Base-by-base conservation (phyloP, 768 basidiomycete species). In the Obba rivulosa region DNA sequence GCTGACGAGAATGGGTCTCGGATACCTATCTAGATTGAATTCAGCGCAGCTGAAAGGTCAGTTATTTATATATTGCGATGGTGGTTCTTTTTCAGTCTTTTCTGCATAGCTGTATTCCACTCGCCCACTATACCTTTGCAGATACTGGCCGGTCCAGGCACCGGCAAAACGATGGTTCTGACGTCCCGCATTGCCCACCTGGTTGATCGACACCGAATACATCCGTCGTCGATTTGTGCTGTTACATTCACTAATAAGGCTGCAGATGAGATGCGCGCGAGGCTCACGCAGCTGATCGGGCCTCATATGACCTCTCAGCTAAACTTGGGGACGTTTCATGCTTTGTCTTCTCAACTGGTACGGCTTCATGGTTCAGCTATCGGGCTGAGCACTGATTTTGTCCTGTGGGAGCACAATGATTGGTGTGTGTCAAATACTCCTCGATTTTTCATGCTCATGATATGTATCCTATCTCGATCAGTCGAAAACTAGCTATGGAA, bases 201-300 rank as follows among this genome's bases (percentile, higher is more conserved):
- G 18, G 79, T 87, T 43, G 61, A 77, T 5, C 62, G 72, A 23
- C 76, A 81, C 57, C 56, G 56, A 21, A 58, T 85, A 9, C 60
- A 71, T 11, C 78, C 86, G 1, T 69, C 72, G 4, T 70, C 78
- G 16, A 84, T 89, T 64, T 85, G 83, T 57, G 83, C 85, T 2
- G 86, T 93, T 8, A 95, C 80, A 0, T 95, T 93, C 64, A 92
- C 91, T 9, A 92, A 92, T 68, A 91, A 91, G 64, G 90, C 91
- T 14, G 89, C 91, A 1, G 84, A 80, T 50, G 92, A 93, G 69
- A 92, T 93, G 89, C 74, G 78, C 45, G 73, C 78, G 43, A 75
- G 92, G 3, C 69, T 95, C 22, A 66, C 68, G n/a, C 77, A 75
- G 51, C 66, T 92, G 3, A 73, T 95, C 28, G 91, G 90, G 4